A percentile compares a stretch with the other conserved stretches of the same genome.
Evolutionary conservation across 2,329 filamentous ascomycete genomes (phyloP).

Genomic region (Fusarium metavorans): DNA sequence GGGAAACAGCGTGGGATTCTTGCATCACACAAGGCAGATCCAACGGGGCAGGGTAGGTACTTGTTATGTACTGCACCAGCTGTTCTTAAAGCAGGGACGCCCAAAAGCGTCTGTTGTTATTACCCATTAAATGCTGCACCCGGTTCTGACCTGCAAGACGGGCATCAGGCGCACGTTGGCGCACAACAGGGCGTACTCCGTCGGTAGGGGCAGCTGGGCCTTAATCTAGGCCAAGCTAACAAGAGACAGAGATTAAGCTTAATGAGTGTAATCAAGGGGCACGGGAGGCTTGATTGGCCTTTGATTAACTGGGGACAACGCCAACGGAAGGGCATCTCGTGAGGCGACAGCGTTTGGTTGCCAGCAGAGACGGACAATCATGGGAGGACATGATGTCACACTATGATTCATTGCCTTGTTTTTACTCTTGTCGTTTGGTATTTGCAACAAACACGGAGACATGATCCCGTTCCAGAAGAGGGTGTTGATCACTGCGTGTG

Average conservation of each 20-base stretch:
- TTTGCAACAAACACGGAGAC: background rate
- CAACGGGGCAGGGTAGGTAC: background rate
- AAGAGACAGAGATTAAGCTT: background rate
- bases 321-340: background rate
- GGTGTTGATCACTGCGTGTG: background rate
- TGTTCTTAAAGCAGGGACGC: background rate
- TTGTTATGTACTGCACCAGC: background rate
- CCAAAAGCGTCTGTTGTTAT: background rate
- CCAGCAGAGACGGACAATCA: background rate
- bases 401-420: background rate
- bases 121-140: background rate
- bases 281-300: background rate
- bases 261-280: background rate
- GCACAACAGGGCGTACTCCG: background rate
- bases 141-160: background rate
- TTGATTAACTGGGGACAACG: background rate
- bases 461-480: background rate
- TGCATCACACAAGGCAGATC: background rate
- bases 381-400: background rate
- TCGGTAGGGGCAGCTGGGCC: background rate
- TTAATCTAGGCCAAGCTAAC: background rate
- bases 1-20: conserved; percentile 10
- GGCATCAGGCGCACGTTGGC: background rate
- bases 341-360: background rate
- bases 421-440: background rate